Conservation (phyloP, 352 stramenopile genomes). For the Phytophthora sojae region DNA sequence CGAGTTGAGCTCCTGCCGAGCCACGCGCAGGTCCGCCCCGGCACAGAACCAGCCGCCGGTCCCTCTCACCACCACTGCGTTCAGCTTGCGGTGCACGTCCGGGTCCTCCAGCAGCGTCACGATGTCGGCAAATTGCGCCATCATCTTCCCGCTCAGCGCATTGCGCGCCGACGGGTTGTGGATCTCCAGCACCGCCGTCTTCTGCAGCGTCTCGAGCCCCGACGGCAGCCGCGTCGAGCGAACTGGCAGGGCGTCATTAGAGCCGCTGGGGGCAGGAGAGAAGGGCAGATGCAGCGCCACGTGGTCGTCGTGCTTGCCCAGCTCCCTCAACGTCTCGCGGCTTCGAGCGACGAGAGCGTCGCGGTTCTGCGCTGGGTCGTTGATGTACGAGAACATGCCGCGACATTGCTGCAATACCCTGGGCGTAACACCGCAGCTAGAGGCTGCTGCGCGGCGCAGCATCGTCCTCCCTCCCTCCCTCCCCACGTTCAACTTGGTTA, state of each 20-base stretch:
- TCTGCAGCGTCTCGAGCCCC: slow-evolving; percentile 33
- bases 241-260: background rate
- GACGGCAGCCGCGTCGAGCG: slow-evolving; percentile 8
- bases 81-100: slow-evolving; percentile 55
- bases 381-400: slow-evolving; percentile 61
- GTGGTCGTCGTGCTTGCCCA: slow-evolving; percentile 49
- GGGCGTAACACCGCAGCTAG: background rate
- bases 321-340: slow-evolving; percentile 51
- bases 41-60: slow-evolving; percentile 80
- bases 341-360: slow-evolving; percentile 42
- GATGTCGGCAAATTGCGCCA: slow-evolving; percentile 80
- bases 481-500: too few species aligned
- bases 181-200: slow-evolving; percentile 66
- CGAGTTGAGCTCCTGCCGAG: slow-evolving; percentile 76
- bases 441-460: slow-evolving; percentile 5
- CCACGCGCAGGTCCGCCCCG: slow-evolving; percentile 79
- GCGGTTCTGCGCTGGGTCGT: slow-evolving; percentile 37
- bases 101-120: slow-evolving; percentile 65
- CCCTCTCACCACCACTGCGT: slow-evolving; percentile 59
- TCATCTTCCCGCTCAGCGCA: slow-evolving; percentile 86
- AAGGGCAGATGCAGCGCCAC: slow-evolving; percentile 44
- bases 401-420: slow-evolving; percentile 5
- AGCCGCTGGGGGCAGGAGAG: background rate
- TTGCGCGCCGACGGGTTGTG: slow-evolving; percentile 73
- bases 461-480: background rate